Evolutionary conservation across 1,284 basidiomycete species (phyloP).

Genomic region (Dichomitus squalens): DNA sequence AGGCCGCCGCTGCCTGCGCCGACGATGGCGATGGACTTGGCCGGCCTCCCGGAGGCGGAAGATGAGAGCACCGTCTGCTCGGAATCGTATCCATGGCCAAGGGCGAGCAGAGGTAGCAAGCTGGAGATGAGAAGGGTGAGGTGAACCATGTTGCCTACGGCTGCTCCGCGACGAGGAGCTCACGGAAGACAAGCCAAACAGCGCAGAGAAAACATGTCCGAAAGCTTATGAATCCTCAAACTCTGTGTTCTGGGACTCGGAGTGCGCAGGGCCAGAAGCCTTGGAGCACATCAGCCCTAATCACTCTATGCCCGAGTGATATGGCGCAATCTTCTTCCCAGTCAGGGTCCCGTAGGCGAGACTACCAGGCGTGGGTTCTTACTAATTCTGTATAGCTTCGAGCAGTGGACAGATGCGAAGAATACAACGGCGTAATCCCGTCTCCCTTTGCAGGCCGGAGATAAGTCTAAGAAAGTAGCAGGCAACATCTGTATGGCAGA

Average conservation of each 20-base stretch:
- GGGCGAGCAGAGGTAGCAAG: constrained; percentile 2
- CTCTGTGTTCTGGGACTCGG: too few species aligned
- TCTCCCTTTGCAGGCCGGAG: too few species aligned
- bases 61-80: constrained; percentile 5
- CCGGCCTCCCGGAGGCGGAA: not conserved
- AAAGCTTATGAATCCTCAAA: not conserved
- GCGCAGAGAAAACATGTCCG: not conserved
- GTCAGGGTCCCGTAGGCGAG: too few species aligned
- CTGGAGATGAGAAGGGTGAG: not conserved
- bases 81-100: not conserved
- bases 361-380: too few species aligned
- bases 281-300: constrained; percentile 4
- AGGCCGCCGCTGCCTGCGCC: constrained; percentile 58
- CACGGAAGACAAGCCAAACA: not conserved
- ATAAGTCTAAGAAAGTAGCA: too few species aligned
- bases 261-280: not conserved
- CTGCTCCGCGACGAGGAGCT: not conserved
- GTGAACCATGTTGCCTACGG: constrained; percentile 1
- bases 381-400: too few species aligned
- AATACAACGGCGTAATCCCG: too few species aligned
- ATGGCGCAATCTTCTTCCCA: constrained; percentile 23
- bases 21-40: constrained; percentile 55
- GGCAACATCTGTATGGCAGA: too few species aligned
- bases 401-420: too few species aligned
- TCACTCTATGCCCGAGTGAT: constrained; percentile 15